A percentile compares a stretch with the other conserved stretches of the same genome.
Conservation (phyloP, 768 basidiomycete genomes). For the Hysterangium stoloniferum region DNA sequence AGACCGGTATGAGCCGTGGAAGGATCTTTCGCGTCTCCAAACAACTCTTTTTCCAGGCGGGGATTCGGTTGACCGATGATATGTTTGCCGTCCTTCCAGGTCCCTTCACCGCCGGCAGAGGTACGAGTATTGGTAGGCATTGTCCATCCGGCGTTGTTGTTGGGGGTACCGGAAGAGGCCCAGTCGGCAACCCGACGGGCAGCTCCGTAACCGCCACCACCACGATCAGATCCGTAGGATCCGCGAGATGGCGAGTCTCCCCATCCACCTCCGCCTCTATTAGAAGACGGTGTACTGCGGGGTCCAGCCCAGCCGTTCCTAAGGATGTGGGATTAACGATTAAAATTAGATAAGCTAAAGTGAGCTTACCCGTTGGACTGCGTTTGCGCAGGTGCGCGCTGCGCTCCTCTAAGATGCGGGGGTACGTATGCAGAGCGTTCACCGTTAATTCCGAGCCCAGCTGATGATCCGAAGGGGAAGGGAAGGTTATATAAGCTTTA, state of each 20-base stretch:
- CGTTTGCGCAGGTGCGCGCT: constrained; percentile 48
- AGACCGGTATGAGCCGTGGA: constrained; percentile 93
- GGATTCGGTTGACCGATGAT: constrained; percentile 74
- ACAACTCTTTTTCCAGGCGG: constrained; percentile 93
- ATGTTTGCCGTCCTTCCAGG: constrained; percentile 88
- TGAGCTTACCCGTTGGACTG: constrained; percentile 43
- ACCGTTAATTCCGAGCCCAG: constrained; percentile 65
- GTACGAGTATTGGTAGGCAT: constrained; percentile 27
- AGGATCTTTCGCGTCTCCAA: constrained; percentile 79
- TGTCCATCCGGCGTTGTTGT: constrained; percentile 25
- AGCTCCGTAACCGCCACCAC: constrained; percentile 34
- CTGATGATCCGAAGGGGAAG: constrained; percentile 28
- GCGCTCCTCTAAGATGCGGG: constrained; percentile 77
- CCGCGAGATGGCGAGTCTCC: constrained; percentile 29
- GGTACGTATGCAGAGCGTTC: constrained; percentile 79
- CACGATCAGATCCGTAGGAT: constrained; percentile 29
- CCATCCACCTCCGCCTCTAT: constrained; percentile 35
- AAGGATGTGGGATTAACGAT: constrained; percentile 13
- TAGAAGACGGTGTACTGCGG: constrained; percentile 51
- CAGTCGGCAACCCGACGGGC: constrained; percentile 29
- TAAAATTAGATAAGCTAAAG: constrained; percentile 14
- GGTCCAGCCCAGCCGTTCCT: constrained; percentile 74
- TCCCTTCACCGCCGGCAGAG: constrained; percentile 55
- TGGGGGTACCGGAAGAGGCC: constrained; percentile 25
- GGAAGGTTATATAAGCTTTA: constrained; percentile 8